Evolutionary conservation across 2,329 filamentous ascomycete genomes (phyloP).

Genomic region (Curvularia spicifera): DNA sequence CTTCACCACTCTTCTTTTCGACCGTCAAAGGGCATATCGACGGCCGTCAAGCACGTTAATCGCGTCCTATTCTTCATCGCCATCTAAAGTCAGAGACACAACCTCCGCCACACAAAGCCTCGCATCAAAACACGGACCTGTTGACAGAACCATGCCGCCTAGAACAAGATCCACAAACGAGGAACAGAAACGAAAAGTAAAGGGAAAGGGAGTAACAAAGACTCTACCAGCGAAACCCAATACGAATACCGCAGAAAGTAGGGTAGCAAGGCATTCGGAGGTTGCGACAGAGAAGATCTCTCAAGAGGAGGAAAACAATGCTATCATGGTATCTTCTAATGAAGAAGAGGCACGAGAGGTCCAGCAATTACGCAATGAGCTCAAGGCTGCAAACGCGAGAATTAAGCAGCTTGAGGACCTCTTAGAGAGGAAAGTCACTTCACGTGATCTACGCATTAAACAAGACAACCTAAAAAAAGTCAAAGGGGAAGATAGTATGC

Average conservation of each 20-base stretch:
- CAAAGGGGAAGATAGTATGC: background rate
- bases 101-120: too few species aligned
- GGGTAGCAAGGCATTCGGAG: background rate
- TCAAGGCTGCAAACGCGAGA: background rate
- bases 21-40: constrained; percentile 17
- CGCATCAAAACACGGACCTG: background rate
- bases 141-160: constrained; percentile 1
- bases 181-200: background rate
- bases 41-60: background rate
- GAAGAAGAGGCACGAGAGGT: background rate
- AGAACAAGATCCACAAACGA: background rate
- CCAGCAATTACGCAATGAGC: background rate
- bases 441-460: background rate
- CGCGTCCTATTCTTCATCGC: background rate
- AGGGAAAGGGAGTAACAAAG: background rate
- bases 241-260: background rate
- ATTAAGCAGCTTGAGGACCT: background rate
- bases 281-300: background rate
- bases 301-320: background rate
- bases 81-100: background rate
- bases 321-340: constrained; percentile 3
- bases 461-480: background rate
- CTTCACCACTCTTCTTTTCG: constrained; percentile 15
- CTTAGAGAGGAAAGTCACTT: background rate
- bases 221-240: background rate